Percentiles rank a stretch among this genome's conserved stretches.
These are phyloP conservation scores for Pythium dissotocum DNA, from an alignment of 352 stramenopile species.

Conservation along the genomic window DNA sequence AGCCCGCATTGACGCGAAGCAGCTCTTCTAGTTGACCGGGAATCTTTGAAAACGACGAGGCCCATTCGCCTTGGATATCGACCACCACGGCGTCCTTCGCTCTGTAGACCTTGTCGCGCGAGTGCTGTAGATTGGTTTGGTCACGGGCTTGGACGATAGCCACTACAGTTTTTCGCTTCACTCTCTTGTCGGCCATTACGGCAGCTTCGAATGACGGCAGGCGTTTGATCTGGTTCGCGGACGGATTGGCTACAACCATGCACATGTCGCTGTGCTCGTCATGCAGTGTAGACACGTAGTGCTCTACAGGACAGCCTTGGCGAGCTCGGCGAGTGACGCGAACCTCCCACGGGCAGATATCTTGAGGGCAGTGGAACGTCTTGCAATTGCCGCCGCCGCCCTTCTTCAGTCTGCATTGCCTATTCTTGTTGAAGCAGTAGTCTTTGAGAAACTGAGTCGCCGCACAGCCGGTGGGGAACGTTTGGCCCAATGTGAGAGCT, in stretches of 20 bases:
- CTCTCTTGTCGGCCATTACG: neutral
- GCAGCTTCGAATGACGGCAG: neutral
- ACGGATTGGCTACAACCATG: neutral
- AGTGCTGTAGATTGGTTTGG: neutral
- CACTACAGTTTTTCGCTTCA: neutral
- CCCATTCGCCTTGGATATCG: neutral
- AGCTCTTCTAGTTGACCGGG: too few species aligned
- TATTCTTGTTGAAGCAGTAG: neutral
- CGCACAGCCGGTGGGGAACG: too few species aligned
- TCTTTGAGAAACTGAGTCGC: constrained; percentile 3
- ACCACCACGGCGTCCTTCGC: neutral
- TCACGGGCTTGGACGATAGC: constrained; percentile 1
- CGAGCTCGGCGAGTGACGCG: neutral
- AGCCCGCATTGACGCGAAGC: too few species aligned
- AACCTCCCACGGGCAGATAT: neutral
- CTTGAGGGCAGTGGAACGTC: neutral
- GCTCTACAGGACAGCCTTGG: neutral
- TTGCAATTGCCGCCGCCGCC: neutral
- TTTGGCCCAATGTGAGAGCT: too few species aligned
- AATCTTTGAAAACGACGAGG: neutral
- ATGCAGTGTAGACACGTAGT: neutral
- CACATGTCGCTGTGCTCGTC: neutral
- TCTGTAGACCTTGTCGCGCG: neutral
- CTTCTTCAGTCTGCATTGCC: neutral
- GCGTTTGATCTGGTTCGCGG: neutral